Evolutionary conservation across 129 eudicot genomes (phyloP).

Genomic region (Flaveria bidentis): DNA sequence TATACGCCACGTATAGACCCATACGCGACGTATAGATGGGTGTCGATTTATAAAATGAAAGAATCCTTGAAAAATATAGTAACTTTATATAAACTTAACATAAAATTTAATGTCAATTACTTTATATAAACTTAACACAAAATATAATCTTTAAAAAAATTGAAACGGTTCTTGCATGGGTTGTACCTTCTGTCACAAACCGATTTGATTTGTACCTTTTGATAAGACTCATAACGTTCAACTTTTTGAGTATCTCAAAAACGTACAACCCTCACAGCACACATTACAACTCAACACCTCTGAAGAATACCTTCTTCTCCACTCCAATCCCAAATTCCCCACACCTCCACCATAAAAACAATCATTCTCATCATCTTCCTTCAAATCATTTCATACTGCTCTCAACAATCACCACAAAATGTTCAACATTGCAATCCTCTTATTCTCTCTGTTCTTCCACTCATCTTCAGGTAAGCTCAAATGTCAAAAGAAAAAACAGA

Average conservation of each 20-base stretch:
- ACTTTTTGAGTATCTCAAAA: not conserved
- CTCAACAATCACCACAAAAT: conserved; percentile 17
- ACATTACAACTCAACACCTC: conserved; percentile 16
- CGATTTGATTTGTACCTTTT: not conserved
- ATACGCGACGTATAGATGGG: no score
- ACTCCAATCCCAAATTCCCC: conserved; percentile 37
- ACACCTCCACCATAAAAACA: conserved; percentile 31
- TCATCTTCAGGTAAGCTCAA: conserved; percentile 39
- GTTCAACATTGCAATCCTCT: conserved; percentile 41
- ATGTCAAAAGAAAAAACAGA: not conserved
- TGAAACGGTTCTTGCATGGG: not conserved
- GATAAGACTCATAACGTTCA: not conserved
- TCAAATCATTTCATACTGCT: conserved; percentile 20
- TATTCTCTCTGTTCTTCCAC: conserved; percentile 31
- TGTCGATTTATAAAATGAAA: no score
- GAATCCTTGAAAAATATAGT: no score
- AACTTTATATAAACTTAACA: no score
- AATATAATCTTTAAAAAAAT: not conserved
- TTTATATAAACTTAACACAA: no score
- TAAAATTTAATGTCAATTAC: no score
- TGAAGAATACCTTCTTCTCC: conserved; percentile 39
- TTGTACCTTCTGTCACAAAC: not conserved
- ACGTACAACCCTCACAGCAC: conserved; percentile 32
- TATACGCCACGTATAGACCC: no score
- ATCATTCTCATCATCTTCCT: not conserved